Base-by-base conservation (phyloP, 805 yeast species). In the Starmerella riodocensis region DNA sequence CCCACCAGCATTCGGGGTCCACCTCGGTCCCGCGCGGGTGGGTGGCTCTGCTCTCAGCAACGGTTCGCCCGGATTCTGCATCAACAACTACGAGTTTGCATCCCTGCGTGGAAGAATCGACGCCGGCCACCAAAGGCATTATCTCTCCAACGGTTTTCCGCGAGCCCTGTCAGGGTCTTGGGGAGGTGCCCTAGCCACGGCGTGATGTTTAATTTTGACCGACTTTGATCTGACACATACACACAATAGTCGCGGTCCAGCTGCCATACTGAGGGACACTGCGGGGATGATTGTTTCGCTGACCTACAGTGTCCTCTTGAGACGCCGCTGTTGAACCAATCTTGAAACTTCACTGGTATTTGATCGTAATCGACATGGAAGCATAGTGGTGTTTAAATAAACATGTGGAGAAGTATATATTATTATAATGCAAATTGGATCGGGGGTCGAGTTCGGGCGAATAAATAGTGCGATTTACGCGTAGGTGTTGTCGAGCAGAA, bases 51-150 rank as follows among this genome's bases (percentile, higher is more conserved):
- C 51, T 50, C 3, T 21, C 2, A 12, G 53, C 38, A 13, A 48
- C 42, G 2, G 39, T 35, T 4, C 33, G 25, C 14, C 54, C 54
- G 3, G 46, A 36, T 2, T 18, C 36, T 7, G 31, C 25, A 23
- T 51, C 46, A 16, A 42, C 37, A 36, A 51, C 45, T 1, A 43
- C 47, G 13, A 51, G 38, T 29, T 51, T 51, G 35, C 54, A 51
- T 4, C 53, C 54, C 29, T 51, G 54, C 2, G 54, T 51, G 8
- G 53, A 50, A 18, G 54, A 50, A 30, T 51, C 54, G 3, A 51
- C 47, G 4, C 54, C 54, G 0, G 54, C 54, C 4, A 47, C 51
- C 16, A 47, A 29, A 22, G 34, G 12, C 32, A 39, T 33, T 6
- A 30, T 13, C 18, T 13, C 6, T 7, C 27, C 13, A 24, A 24